Percentiles rank a stretch among this genome's conserved stretches.
Evolutionary conservation across 2,329 filamentous ascomycete genomes (phyloP).

Genomic region (Cladophialophora chaetospira): DNA sequence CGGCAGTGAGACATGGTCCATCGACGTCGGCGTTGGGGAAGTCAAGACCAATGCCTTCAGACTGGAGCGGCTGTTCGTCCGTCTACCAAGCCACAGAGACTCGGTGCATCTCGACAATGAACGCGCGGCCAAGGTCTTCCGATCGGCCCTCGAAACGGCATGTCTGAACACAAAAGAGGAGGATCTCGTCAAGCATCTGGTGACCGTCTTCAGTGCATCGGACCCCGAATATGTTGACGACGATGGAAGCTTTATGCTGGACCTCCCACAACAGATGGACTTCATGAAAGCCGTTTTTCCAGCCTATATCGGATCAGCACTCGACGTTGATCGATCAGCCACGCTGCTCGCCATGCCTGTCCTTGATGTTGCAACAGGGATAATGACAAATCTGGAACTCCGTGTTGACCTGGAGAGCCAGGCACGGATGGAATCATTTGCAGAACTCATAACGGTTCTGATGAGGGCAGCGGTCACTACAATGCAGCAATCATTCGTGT

Average conservation of each 20-base stretch:
- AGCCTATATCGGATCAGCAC: conserved; percentile 16
- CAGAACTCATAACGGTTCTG: conserved; percentile 4
- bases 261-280: conserved; percentile 18
- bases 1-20: conserved; percentile 20
- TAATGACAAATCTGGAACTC: conserved; percentile 14
- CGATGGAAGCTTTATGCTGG: conserved; percentile 17
- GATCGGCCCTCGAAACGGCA: conserved; percentile 12
- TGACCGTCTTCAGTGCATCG: conserved; percentile 13
- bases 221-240: conserved; percentile 18
- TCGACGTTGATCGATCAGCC: neutral
- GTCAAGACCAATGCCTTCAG: conserved; percentile 12
- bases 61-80: conserved; percentile 19
- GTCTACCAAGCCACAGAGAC: neutral
- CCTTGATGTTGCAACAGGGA: neutral
- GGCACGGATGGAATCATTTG: conserved; percentile 21
- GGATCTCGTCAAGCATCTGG: conserved; percentile 4
- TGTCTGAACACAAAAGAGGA: neutral
- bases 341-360: conserved; percentile 11
- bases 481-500: conserved; percentile 1
- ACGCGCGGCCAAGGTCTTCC: conserved; percentile 9
- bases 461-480: conserved; percentile 15
- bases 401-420: conserved; percentile 23
- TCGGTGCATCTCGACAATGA: neutral
- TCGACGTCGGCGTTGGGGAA: neutral
- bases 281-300: conserved; percentile 29